phyloP scores from a whole-genome alignment of 129 eudicot species.

The Mikania micrantha region DNA sequence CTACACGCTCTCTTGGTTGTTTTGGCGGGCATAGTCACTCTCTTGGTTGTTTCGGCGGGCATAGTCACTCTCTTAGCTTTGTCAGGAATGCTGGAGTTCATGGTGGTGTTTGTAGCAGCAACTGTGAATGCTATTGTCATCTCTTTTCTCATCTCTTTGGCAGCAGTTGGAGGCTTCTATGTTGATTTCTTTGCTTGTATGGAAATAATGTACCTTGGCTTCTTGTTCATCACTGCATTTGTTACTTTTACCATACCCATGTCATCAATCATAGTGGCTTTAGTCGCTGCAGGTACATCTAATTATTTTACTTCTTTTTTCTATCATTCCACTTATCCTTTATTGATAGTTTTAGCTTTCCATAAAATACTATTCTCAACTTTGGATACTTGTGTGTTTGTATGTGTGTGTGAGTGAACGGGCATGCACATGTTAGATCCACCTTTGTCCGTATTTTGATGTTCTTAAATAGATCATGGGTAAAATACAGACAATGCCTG shows the following conservation, averaged over 20 bases:
- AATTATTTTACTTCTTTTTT: neutral
- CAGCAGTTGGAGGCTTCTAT: constrained; percentile 83
- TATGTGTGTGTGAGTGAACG: no score
- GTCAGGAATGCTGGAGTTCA: constrained; percentile 68
- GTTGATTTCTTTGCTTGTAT: constrained; percentile 74
- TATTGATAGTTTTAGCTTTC: no score
- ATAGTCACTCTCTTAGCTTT: constrained; percentile 49
- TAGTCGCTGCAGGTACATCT: constrained; percentile 51
- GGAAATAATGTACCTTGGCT: constrained; percentile 56
- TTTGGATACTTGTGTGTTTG: no score
- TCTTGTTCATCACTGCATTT: constrained; percentile 54
- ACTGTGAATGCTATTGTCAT: constrained; percentile 75
- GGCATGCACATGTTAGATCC: no score
- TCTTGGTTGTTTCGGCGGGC: no score
- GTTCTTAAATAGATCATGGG: no score
- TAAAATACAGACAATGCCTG: no score
- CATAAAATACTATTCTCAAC: neutral
- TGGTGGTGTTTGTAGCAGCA: constrained; percentile 66
- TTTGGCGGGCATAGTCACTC: no score
- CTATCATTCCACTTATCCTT: neutral
- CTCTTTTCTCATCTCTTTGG: constrained; percentile 66
- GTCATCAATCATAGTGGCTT: constrained; percentile 53
- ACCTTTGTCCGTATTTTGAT: no score
- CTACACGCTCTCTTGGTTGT: no score
- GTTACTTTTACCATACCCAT: constrained; percentile 62